These are phyloP conservation scores for Heimioporus sp. DNA, from an alignment of 768 basidiomycete genomes.

Conservation along the genomic window DNA sequence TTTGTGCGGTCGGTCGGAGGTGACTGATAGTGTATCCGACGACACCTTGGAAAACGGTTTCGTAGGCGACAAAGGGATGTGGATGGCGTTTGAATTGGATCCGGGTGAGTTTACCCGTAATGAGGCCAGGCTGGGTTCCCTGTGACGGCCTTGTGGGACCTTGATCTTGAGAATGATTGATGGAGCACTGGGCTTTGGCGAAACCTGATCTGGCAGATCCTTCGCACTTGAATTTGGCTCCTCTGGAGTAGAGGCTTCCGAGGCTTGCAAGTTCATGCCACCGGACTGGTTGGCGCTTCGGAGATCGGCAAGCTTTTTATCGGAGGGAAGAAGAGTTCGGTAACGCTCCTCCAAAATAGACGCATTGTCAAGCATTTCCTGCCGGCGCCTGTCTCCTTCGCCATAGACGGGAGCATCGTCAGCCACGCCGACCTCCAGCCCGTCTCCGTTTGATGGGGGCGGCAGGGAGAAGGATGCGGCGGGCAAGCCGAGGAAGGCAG, in stretches of 20 bases:
- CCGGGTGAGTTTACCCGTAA: conserved; percentile 16
- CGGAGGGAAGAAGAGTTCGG: conserved; percentile 68
- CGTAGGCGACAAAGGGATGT: conserved; percentile 14
- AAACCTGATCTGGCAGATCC: conserved; percentile 8
- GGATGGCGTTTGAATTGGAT: conserved; percentile 10
- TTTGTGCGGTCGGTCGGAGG: conserved; percentile 30
- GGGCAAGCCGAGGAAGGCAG: conserved; percentile 64
- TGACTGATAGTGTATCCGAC: conserved; percentile 26
- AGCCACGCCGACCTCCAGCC: conserved; percentile 29
- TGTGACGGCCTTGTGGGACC: conserved; percentile 28
- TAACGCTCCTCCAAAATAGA: conserved; percentile 68
- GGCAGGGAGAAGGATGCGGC: conserved; percentile 53
- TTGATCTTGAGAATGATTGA: conserved; percentile 36
- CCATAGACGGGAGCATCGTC: conserved; percentile 38
- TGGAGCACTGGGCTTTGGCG: conserved; percentile 18
- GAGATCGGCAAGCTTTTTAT: conserved; percentile 43
- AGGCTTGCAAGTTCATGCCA: conserved; percentile 10
- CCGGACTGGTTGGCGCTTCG: conserved; percentile 19
- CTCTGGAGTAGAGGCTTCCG: conserved; percentile 15
- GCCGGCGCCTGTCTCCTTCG: conserved; percentile 74
- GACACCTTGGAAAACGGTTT: conserved; percentile 31
- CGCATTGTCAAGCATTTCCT: conserved; percentile 74
- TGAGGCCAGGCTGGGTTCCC: conserved; percentile 6
- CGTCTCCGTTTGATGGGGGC: conserved; percentile 21
- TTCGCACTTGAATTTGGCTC: conserved; percentile 9